Conservation (phyloP, 192 early-diverging fungal species). For the Umbelopsis ramanniana region DNA sequence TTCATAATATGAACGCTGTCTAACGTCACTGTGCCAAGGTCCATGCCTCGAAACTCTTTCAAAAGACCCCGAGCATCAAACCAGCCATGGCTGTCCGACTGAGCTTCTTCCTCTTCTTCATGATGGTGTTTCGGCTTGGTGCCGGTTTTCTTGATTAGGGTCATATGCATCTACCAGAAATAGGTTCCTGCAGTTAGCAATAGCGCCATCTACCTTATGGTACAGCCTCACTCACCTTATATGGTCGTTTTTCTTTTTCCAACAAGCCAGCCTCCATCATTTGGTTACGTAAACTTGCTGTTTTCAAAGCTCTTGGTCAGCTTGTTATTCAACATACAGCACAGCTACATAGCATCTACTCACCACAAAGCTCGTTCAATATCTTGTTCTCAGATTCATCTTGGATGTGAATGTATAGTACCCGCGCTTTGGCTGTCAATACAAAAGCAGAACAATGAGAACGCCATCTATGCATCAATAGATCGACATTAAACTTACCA, state of each 20-base stretch:
- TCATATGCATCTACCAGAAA: constrained; percentile 13
- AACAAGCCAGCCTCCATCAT: constrained; percentile 31
- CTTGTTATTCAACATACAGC: neutral
- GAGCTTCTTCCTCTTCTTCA: neutral
- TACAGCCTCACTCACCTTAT: constrained; percentile 25
- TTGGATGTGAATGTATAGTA: constrained; percentile 32
- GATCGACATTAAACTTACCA: constrained; percentile 9
- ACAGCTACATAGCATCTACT: neutral
- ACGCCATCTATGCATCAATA: neutral
- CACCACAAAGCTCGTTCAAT: constrained; percentile 29
- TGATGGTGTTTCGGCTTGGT: neutral
- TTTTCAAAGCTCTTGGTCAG: neutral
- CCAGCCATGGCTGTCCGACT: constrained; percentile 7
- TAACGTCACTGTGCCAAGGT: constrained; percentile 30
- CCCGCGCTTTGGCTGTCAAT: constrained; percentile 29
- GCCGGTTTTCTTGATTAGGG: neutral
- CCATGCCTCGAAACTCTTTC: constrained; percentile 25
- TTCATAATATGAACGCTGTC: constrained; percentile 39
- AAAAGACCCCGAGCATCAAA: constrained; percentile 36
- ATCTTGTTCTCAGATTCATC: constrained; percentile 32
- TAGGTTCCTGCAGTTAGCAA: neutral
- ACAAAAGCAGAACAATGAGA: constrained; percentile 2
- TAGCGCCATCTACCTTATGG: too few relatives aligned
- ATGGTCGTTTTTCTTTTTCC: constrained; percentile 29
- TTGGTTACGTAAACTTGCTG: constrained; percentile 16